These are phyloP conservation scores for Dothistroma pini DNA, from an alignment of 2,329 filamentous ascomycete species.

Conservation along the genomic window DNA sequence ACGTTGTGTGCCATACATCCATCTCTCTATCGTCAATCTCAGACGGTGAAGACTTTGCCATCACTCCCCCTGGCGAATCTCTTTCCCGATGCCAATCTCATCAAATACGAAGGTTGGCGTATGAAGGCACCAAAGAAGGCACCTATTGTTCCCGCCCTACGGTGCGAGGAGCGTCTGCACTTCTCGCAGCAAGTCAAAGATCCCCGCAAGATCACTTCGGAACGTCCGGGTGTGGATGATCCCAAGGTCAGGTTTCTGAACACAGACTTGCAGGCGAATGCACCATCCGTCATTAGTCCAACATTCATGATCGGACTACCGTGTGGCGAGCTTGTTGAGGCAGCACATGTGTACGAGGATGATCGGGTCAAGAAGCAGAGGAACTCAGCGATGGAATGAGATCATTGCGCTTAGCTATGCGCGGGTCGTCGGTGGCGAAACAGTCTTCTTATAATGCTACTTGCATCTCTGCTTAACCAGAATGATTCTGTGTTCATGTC, in stretches of 20 bases:
- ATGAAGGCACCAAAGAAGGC: background rate
- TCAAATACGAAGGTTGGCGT: background rate
- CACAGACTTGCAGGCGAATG: slow-evolving; percentile 5
- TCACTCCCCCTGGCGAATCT: background rate
- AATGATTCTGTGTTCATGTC: background rate
- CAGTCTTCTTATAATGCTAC: too few species aligned
- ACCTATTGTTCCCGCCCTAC: background rate
- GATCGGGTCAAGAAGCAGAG: background rate
- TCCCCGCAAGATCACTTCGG: slow-evolving; percentile 5
- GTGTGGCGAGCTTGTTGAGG: slow-evolving; percentile 15
- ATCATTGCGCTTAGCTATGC: background rate
- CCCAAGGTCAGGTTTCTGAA: slow-evolving; percentile 10
- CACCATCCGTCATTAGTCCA: slow-evolving; percentile 14
- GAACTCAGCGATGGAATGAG: background rate
- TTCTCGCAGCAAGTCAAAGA: background rate
- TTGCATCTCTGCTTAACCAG: background rate
- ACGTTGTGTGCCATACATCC: slow-evolving; percentile 11
- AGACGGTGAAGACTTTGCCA: background rate
- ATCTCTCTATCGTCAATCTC: slow-evolving; percentile 10
- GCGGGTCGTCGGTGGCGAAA: too few species aligned
- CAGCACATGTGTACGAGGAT: slow-evolving; percentile 6
- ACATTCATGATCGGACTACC: slow-evolving; percentile 17
- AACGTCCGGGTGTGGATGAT: slow-evolving; percentile 7
- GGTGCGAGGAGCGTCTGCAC: background rate
- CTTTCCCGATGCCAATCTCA: slow-evolving; percentile 2